These are phyloP conservation scores for Penicillium frequentans DNA, from an alignment of 2,329 filamentous ascomycete species.

Conservation along the genomic window DNA sequence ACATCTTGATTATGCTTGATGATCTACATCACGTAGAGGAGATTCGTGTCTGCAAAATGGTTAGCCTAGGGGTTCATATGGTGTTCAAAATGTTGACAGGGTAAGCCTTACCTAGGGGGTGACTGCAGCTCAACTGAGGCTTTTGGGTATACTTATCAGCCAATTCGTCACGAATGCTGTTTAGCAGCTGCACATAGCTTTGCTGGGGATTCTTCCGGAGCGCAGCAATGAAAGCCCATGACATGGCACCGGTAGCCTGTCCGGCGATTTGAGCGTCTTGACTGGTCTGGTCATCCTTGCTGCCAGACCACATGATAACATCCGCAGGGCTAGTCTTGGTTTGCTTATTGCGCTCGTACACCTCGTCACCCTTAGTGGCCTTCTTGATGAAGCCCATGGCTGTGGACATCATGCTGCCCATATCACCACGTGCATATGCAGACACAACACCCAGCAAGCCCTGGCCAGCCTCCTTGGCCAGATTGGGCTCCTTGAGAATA, in stretches of 20 bases:
- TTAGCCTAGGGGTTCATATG: slow-evolving; percentile 15
- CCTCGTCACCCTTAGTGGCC: slow-evolving; percentile 74
- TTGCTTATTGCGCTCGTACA: slow-evolving; percentile 74
- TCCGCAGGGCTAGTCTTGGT: slow-evolving; percentile 95
- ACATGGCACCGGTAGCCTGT: slow-evolving; percentile 96
- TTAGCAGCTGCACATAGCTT: slow-evolving; percentile 92
- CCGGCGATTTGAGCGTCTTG: slow-evolving; percentile 86
- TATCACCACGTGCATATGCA: slow-evolving; percentile 79
- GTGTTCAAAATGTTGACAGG: background rate
- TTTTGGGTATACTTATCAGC: slow-evolving; percentile 87
- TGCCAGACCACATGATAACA: slow-evolving; percentile 97
- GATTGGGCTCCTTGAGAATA: slow-evolving; percentile 68
- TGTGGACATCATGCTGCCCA: slow-evolving; percentile 75
- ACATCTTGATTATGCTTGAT: background rate
- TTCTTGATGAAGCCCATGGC: slow-evolving; percentile 87
- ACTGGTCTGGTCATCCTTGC: slow-evolving; percentile 93
- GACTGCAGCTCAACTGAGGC: slow-evolving; percentile 93
- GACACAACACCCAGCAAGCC: slow-evolving; percentile 67
- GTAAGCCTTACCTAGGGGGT: slow-evolving; percentile 76
- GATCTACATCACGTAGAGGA: slow-evolving; percentile 66
- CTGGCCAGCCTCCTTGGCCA: slow-evolving; percentile 67
- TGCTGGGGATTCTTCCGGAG: slow-evolving; percentile 92
- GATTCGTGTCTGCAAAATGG: slow-evolving; percentile 56
- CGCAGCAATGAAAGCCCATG: slow-evolving; percentile 90
- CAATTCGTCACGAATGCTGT: slow-evolving; percentile 90